These are phyloP conservation scores for Oryza australiensis DNA, from an alignment of 176 grass and related monocot species.

Conservation along the genomic window DNA sequence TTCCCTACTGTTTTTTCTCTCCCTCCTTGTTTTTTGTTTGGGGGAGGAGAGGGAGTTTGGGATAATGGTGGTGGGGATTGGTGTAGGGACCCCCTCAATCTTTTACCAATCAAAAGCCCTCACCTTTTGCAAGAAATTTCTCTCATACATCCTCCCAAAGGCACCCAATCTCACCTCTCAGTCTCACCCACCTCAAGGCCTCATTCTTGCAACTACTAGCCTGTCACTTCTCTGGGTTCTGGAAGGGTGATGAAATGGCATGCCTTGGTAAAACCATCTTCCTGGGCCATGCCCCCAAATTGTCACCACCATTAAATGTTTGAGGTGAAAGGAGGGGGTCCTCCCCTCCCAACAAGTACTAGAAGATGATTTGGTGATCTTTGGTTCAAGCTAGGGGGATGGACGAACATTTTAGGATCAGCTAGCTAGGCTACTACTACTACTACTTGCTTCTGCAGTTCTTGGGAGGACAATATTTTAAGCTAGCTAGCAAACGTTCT, in stretches of 20 bases:
- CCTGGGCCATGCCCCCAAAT: constrained; percentile 33
- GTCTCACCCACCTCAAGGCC: not conserved
- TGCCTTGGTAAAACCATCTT: constrained; percentile 35
- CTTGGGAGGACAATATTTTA: constrained; percentile 4
- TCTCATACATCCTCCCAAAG: constrained; percentile 19
- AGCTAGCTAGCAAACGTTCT: not conserved
- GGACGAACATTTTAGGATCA: constrained; percentile 4
- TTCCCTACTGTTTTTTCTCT: constrained; percentile 20
- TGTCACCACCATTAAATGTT: constrained; percentile 40
- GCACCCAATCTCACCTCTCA: not conserved
- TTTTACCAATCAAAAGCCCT: constrained; percentile 42
- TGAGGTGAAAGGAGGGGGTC: constrained; percentile 22
- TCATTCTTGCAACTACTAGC: constrained; percentile 32
- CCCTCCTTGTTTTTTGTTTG: constrained; percentile 23
- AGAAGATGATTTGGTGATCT: not conserved
- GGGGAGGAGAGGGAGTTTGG: not conserved
- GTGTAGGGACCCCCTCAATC: constrained; percentile 31
- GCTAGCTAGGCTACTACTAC: not conserved
- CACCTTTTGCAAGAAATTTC: constrained; percentile 39
- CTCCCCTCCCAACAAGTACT: not conserved
- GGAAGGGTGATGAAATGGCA: constrained; percentile 33
- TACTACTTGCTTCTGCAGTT: constrained; percentile 6
- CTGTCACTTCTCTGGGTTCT: constrained; percentile 43
- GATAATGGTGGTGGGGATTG: not conserved
- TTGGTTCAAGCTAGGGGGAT: constrained; percentile 27